These are phyloP conservation scores for Erythrobasidium yunnanense DNA, from an alignment of 768 basidiomycete genomes.

Conservation along the genomic window DNA sequence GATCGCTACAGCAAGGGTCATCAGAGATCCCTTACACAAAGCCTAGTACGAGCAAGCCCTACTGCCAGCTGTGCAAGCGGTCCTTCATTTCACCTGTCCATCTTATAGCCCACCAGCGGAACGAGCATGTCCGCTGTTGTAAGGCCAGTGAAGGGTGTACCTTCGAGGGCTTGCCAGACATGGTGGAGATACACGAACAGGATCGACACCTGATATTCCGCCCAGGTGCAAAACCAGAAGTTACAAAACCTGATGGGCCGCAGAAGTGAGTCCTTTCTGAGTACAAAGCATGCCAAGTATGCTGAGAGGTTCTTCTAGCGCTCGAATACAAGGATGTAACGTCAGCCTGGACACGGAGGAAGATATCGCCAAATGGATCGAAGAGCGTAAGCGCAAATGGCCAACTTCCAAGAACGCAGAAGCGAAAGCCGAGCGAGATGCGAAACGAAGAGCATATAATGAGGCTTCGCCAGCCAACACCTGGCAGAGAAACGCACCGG, in stretches of 20 bases:
- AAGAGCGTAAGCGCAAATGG: conserved; percentile 19
- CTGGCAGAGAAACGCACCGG: background rate
- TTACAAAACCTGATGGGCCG: conserved; percentile 7
- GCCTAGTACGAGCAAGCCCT: background rate
- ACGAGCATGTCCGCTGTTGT: conserved; percentile 18
- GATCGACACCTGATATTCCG: conserved; percentile 20
- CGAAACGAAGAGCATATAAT: conserved; percentile 5
- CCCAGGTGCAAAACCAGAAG: background rate
- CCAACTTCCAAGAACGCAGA: conserved; percentile 13
- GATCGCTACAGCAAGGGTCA: background rate
- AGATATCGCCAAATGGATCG: conserved; percentile 21
- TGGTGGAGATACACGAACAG: conserved; percentile 16
- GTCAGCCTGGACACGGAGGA: conserved; percentile 12
- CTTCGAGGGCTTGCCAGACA: conserved; percentile 2
- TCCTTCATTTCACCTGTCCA: background rate
- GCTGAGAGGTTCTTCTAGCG: background rate
- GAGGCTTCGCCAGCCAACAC: background rate
- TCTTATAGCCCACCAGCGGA: conserved; percentile 9
- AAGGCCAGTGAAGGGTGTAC: conserved; percentile 10
- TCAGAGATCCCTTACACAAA: background rate
- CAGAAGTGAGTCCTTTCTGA: conserved; percentile 2
- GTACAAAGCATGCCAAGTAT: background rate
- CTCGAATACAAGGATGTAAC: background rate
- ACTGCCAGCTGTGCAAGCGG: conserved; percentile 1
- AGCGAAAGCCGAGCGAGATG: conserved; percentile 1